Base-by-base conservation (phyloP, 2,329 filamentous ascomycete genomes). In the Ophiostoma ulmi region DNA sequence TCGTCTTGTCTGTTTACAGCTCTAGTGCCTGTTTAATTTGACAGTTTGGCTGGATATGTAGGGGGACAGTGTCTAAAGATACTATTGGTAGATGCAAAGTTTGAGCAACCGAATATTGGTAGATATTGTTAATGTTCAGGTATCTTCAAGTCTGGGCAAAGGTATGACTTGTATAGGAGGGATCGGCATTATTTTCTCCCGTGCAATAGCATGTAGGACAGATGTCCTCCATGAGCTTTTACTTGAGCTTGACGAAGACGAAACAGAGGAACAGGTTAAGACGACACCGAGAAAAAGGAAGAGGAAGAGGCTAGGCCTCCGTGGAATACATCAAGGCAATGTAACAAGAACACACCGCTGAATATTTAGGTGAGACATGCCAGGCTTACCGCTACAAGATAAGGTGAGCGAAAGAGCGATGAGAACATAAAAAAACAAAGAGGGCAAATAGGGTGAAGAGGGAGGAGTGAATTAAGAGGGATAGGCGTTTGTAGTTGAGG, bases 91-190 rank as follows among this genome's bases (percentile, higher is more conserved):
- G 11, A 63, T 63, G 58, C 13, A 17, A 35, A 35, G 58, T 63
- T 63, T 63, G 58, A 63, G 26, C 58, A 63, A 63, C 58, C 58
- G 58, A 63, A 20, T 63, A 63, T 63, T 35, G 58, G 4, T 13
- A 17, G 13, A 35, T 35, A 63, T 63, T 63, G 26, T 17, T 35
- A 63, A 36, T 63, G 26, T 17, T 31, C 5, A 13, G 52, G 11
- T 14, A 63, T 11, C 58, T 31, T 31, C 13, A 26, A 35, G 26
- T 48, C 17, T 48, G 17, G 44, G 44, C 44, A 48, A 20, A 58
- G 13, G n/a, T 11, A 13, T 58, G 52, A 58, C 52, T 58, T 8
- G 52, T 58, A 48, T 48, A 13, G 52, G 52, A 58, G 20, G 52
- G 22, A n/a, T 58, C 26, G 22, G 26, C 7, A 58, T 26, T 8